Evolutionary conservation across 306 rosid species (phyloP), one percentile per base, ranked within the genome.

Genomic region (Rosa rugosa): DNA sequence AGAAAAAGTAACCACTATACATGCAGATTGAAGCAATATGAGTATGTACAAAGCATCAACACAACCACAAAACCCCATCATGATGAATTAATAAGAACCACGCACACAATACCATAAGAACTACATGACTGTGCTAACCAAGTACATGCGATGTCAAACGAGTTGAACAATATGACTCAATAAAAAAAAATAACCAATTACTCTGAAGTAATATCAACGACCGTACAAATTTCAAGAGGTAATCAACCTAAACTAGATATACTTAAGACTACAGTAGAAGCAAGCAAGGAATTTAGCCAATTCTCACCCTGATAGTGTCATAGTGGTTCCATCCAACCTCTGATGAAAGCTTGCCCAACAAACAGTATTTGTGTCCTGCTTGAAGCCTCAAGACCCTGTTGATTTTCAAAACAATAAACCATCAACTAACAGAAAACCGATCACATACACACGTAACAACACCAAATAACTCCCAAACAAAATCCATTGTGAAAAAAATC

Each of bases 321-420:
- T 83, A 87, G 69, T 80, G 82, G 75, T 76, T 80, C 86, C 89
- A 83, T 42, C 90, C 88, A 71, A 91, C 93, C 87, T 91, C 89
- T 0, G 93, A 87, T 36, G 97, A 91, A 78, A 91, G 86, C 81
- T 53, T 81, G 63, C 89, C 89, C 81, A 88, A 77, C 80, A 88
- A 79, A 80, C 91, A 86, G 84, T 79, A 87, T 49, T 91, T 89
- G 90, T 91, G 93, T 59, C 96, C 96, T 12, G 90, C 89, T 79
- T 91, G 93, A 53, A 91, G 93, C 88, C 93, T 89, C 90, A 91
- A 89, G 16, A 91, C 97, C 85, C 92, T 91, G 77, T 20, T 7
- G 18, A 70, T 44, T 66, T 9, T 14, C 17, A 69, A 42, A 38
- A 25, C 7, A 72, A 72, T 25, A 18, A 18, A 54, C 25, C 59